Evolutionary conservation across 2,329 filamentous ascomycete species (phyloP).

Genomic region (Cladosporium cucumerinum): DNA sequence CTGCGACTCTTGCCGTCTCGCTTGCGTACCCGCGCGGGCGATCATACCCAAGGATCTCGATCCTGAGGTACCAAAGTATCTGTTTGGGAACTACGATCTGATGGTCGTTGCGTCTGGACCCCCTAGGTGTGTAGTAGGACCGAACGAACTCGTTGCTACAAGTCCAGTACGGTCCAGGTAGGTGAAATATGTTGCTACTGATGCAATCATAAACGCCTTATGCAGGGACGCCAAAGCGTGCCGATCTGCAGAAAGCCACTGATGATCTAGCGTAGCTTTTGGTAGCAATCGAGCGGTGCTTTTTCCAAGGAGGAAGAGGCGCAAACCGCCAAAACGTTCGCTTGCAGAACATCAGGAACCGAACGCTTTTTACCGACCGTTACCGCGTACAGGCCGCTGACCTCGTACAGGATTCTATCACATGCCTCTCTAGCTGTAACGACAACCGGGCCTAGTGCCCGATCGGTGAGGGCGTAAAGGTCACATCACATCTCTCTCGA

Average conservation of each 20-base stretch:
- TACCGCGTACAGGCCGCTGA: not conserved
- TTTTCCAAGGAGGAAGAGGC: not conserved
- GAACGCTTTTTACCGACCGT: not conserved
- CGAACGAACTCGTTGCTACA: not conserved
- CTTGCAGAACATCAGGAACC: not conserved
- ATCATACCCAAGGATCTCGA: conserved; percentile 9
- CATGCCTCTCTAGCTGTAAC: not conserved
- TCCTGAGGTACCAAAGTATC: not conserved
- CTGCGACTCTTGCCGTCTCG: conserved; percentile 1
- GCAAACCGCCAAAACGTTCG: not conserved
- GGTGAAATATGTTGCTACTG: not conserved
- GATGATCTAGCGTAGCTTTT: not conserved
- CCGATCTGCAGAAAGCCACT: conserved; percentile 11
- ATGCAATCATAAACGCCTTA: not conserved
- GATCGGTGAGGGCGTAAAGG: not conserved
- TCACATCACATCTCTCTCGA: not conserved
- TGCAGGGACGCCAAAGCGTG: conserved; percentile 5
- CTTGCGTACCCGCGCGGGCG: conserved; percentile 7
- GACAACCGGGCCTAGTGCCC: not conserved
- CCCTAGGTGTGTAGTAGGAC: not conserved
- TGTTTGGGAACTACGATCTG: not conserved
- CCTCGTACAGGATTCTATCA: not conserved
- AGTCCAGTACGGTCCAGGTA: not conserved
- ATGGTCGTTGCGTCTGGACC: not conserved
- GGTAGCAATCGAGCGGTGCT: not conserved